Conservation (phyloP, 2,329 filamentous ascomycete species). For the Apiospora saccharicola region DNA sequence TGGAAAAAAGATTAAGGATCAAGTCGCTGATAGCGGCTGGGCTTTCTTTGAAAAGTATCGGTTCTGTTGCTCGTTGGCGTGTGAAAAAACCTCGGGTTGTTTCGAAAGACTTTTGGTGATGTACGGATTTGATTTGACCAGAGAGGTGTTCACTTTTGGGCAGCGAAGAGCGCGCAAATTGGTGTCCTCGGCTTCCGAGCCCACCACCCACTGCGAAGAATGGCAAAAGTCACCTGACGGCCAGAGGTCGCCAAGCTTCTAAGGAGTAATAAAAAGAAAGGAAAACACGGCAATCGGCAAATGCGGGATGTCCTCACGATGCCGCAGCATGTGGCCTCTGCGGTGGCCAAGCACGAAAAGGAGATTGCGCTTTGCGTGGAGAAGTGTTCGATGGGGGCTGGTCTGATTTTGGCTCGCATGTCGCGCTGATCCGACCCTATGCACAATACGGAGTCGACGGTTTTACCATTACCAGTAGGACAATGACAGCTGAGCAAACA, state of each 20-base stretch:
- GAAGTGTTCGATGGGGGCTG: conserved; percentile 7
- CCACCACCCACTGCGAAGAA: neutral
- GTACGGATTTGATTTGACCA: neutral
- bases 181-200: neutral
- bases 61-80: neutral
- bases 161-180: neutral
- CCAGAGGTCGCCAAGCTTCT: conserved; percentile 1
- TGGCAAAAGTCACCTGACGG: conserved; percentile 3
- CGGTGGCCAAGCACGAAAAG: conserved; percentile 9
- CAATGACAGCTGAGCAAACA: neutral
- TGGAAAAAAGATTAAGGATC: neutral
- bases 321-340: conserved; percentile 9
- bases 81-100: neutral
- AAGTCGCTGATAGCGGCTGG: neutral
- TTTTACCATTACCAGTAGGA: conserved; percentile 4
- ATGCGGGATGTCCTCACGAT: conserved; percentile 2
- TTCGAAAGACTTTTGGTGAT: neutral
- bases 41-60: neutral
- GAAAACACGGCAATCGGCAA: conserved; percentile 20
- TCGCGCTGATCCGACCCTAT: neutral
- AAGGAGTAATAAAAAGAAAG: neutral
- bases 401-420: neutral
- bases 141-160: neutral
- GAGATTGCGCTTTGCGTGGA: conserved; percentile 20
- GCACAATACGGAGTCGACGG: neutral